Evolutionary conservation across 495 filamentous ascomycete genomes (phyloP), one percentile per base, ranked within the genome.

Genomic region (Lichina pygmaea): DNA sequence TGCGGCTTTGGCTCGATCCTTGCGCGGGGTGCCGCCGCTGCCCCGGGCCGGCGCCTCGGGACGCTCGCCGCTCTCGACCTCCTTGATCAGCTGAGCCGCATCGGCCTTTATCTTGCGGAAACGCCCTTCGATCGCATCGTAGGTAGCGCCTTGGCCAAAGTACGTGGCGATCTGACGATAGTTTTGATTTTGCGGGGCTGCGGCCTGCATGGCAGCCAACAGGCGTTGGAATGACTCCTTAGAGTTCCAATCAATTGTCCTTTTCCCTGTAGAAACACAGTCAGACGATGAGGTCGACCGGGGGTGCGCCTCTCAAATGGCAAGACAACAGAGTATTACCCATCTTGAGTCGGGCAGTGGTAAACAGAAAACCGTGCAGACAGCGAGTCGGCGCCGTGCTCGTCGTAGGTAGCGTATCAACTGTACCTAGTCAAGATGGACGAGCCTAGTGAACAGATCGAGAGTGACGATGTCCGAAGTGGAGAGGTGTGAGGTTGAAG

Each of bases 81-180:
- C 60, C 2, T 43, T 42, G 31, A 53, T 52, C 9, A 63, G 49
- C 6, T 41, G 43, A 0, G 30, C 44, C 10, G 57, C 61, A 12
- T 52, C 54, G 6, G 53, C 54, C 38, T 54, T 55, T 45, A 58
- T 52, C 10, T 51, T 43, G 9, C 61, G 54, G 53, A 63, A 59
- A 5, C 54, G 57, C 33, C 58, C 58, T 46, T 63, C 61, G 43
- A 63, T 56, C 30, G 54, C 50, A 49, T 63, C 57, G 41, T 62
- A 63, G n/a, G 61, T 63, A 2, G 61, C 57, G 49, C 55, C 56
- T 9, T 56, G 31, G 7, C 56, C 56, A 41, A 49, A 58, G 31
- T 51, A 47, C 8, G 45, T 41, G 2, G 56, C 56, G 11, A 58
- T 58, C 24, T 47, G 40, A 13, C 46, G 45, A 43, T 53, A 58